Evolutionary conservation across 441 rosid genomes (phyloP).

Genomic region (Euphorbia corollata): DNA sequence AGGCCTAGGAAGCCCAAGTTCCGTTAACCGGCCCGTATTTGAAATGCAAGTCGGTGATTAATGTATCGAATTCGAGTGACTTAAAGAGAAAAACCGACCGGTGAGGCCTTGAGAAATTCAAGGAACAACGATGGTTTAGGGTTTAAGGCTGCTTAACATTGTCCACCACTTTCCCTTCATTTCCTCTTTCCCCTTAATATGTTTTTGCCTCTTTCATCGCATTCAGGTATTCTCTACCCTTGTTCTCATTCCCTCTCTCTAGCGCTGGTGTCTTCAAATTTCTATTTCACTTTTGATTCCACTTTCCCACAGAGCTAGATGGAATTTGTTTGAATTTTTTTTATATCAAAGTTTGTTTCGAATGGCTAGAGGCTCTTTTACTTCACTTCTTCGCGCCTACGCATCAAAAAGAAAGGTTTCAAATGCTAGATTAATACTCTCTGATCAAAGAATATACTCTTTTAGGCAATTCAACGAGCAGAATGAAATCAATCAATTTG

Average conservation of each 20-base stretch:
- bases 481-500: conserved; percentile 11
- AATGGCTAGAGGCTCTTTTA: conserved; percentile 44
- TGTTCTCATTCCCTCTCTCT: not conserved
- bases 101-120: not conserved
- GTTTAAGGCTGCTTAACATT: conserved; percentile 16
- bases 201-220: not conserved
- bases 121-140: conserved; percentile 19
- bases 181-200: not conserved
- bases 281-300: not conserved
- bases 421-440: conserved; percentile 20
- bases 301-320: not conserved
- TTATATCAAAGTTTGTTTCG: conserved; percentile 2
- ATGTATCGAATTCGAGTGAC: too few species aligned
- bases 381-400: conserved; percentile 33
- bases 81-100: not conserved
- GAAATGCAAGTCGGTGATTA: not conserved
- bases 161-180: conserved; percentile 15
- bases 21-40: too few species aligned
- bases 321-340: not conserved
- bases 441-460: conserved; percentile 25
- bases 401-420: conserved; percentile 24
- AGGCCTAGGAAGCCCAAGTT: too few species aligned
- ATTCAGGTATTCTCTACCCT: conserved; percentile 12
- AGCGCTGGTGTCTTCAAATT: not conserved
- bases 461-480: conserved; percentile 18